These are phyloP conservation scores for Bruguiera sexangula DNA, from an alignment of 345 rosid species.

Conservation along the genomic window DNA sequence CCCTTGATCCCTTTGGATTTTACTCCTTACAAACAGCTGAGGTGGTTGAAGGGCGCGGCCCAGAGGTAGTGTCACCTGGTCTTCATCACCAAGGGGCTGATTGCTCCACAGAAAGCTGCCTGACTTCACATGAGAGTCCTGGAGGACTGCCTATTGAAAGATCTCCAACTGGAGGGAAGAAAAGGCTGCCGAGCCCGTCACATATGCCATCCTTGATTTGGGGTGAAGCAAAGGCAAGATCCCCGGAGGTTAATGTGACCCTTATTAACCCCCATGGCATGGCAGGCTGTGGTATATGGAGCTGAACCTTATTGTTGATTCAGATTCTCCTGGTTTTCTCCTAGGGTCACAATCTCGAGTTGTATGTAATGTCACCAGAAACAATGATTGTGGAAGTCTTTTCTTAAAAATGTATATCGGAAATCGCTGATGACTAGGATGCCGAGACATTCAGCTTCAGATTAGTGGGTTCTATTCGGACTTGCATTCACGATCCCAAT, in stretches of 20 bases:
- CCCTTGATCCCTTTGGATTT: slow-evolving; percentile 43
- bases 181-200: slow-evolving; percentile 30
- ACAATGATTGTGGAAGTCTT: neutral
- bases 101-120: slow-evolving; percentile 67
- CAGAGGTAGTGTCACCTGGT: slow-evolving; percentile 32
- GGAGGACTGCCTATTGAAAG: slow-evolving; percentile 42
- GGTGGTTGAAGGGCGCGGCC: slow-evolving; percentile 22
- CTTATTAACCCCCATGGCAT: slow-evolving; percentile 35
- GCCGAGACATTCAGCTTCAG: neutral
- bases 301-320: slow-evolving; percentile 6
- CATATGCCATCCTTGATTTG: slow-evolving; percentile 39
- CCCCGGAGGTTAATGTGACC: slow-evolving; percentile 24
- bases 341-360: slow-evolving; percentile 17
- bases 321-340: slow-evolving; percentile 10
- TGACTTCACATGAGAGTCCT: slow-evolving; percentile 60
- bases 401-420: neutral
- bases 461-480: neutral
- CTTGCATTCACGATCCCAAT: neutral
- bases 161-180: slow-evolving; percentile 47
- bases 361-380: neutral
- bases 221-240: slow-evolving; percentile 36
- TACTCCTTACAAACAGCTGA: slow-evolving; percentile 30
- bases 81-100: slow-evolving; percentile 52
- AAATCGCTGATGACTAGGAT: neutral
- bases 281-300: slow-evolving; percentile 40